A percentile compares a stretch with the other conserved stretches of the same genome.
These are phyloP conservation scores for Excoecaria cochinchinensis DNA, from an alignment of 345 rosid genomes.

Conservation along the genomic window DNA sequence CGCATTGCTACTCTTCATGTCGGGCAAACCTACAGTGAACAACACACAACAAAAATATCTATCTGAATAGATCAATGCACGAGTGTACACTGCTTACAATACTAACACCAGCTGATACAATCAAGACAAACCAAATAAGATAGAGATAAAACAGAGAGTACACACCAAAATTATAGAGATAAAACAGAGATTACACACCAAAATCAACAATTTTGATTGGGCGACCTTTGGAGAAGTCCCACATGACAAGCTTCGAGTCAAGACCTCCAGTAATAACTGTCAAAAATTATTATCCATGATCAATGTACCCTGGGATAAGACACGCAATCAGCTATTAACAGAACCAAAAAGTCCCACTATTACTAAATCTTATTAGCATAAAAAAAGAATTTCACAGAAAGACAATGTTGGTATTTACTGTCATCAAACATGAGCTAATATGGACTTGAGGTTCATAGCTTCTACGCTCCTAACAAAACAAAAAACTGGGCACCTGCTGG, in stretches of 20 bases:
- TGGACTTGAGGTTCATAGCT: not conserved
- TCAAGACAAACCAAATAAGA: not conserved
- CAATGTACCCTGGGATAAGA: not conserved
- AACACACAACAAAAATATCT: not conserved
- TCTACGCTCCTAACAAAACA: not conserved
- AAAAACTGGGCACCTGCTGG: not conserved
- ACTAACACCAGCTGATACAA: not conserved
- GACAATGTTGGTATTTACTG: not conserved
- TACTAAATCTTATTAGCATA: not conserved
- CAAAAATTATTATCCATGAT: not conserved
- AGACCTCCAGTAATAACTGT: conserved; percentile 87
- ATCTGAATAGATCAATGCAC: not conserved
- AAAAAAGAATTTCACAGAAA: not conserved
- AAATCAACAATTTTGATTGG: conserved; percentile 65
- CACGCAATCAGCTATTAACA: not conserved
- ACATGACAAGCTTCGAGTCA: conserved; percentile 79
- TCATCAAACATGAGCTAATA: not conserved
- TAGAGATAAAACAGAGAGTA: not conserved
- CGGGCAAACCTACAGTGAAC: conserved; percentile 46
- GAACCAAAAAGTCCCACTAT: conserved; percentile 6
- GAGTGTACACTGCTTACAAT: not conserved
- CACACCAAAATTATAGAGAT: conserved; percentile 58
- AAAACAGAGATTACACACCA: conserved; percentile 38
- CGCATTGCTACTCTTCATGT: conserved; percentile 28
- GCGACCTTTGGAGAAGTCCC: conserved; percentile 95